phyloP scores from a whole-genome alignment of 768 basidiomycete genomes.

The Russula brevipes region DNA sequence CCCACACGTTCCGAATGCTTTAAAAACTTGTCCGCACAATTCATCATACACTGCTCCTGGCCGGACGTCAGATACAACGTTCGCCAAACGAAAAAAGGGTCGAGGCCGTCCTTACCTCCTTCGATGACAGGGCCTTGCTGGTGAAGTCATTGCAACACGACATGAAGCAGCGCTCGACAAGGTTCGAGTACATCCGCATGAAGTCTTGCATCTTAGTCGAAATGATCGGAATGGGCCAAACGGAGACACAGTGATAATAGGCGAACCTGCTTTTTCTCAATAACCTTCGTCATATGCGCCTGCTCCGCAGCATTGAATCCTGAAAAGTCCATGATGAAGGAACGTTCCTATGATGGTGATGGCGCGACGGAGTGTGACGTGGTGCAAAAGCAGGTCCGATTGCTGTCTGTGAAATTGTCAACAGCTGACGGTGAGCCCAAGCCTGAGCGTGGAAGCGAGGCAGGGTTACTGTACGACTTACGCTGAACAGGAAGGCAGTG shows the following conservation, averaged over 20 bases:
- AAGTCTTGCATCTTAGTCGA: slow-evolving; percentile 92
- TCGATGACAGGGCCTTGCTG: slow-evolving; percentile 84
- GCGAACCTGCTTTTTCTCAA: slow-evolving; percentile 93
- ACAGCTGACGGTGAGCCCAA: not conserved
- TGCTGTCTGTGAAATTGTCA: not conserved
- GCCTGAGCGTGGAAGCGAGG: not conserved
- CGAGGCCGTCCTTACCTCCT: slow-evolving; percentile 58
- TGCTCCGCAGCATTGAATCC: slow-evolving; percentile 85
- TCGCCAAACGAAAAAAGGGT: slow-evolving; percentile 1
- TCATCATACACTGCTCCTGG: slow-evolving; percentile 83
- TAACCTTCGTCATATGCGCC: slow-evolving; percentile 90
- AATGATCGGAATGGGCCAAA: slow-evolving; percentile 6
- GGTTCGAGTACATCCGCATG: slow-evolving; percentile 85
- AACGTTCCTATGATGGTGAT: not conserved
- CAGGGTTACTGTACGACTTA: not conserved
- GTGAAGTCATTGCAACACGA: slow-evolving; percentile 96
- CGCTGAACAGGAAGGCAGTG: not conserved
- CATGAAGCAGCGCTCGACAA: slow-evolving; percentile 95
- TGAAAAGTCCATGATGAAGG: slow-evolving; percentile 78
- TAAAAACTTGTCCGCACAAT: slow-evolving; percentile 97
- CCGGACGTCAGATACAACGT: slow-evolving; percentile 2
- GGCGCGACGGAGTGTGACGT: slow-evolving; percentile 8
- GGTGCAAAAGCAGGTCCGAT: not conserved
- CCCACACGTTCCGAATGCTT: slow-evolving; percentile 94
- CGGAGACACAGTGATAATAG: not conserved